phyloP scores from a whole-genome alignment of 2,329 filamentous ascomycete genomes.

The Trichoderma oligosporum region DNA sequence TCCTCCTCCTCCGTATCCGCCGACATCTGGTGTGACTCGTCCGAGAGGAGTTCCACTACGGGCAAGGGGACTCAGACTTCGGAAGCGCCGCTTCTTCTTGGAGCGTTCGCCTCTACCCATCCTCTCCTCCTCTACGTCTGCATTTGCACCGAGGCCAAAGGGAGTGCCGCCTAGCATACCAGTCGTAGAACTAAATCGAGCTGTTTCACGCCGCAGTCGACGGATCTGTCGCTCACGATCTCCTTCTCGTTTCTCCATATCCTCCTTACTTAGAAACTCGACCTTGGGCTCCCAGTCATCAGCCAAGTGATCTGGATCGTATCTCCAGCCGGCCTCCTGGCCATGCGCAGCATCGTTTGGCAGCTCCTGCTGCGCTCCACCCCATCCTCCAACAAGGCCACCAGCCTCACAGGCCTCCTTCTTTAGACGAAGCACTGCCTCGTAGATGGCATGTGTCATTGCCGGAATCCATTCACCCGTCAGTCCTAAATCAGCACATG shows the following conservation, averaged over 20 bases:
- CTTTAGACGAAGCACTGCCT: constrained; percentile 85
- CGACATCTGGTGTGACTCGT: constrained; percentile 76
- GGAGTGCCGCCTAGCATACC: constrained; percentile 77
- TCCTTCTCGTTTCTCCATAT: constrained; percentile 94
- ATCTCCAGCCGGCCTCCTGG: constrained; percentile 86
- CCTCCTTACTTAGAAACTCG: constrained; percentile 81
- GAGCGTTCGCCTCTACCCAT: constrained; percentile 90
- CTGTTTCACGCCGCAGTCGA: constrained; percentile 82
- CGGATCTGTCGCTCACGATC: constrained; percentile 90
- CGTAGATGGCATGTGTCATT: constrained; percentile 95
- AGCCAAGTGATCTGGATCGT: constrained; percentile 85
- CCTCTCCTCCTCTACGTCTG: constrained; percentile 66
- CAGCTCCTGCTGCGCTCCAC: constrained; percentile 59
- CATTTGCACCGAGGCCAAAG: constrained; percentile 51
- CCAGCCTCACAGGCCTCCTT: constrained; percentile 95
- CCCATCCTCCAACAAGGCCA: constrained; percentile 72
- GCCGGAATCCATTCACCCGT: constrained; percentile 90
- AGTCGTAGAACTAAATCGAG: constrained; percentile 81
- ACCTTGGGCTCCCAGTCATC: constrained; percentile 82
- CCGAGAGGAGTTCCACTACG: constrained; percentile 60
- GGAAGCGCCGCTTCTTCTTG: constrained; percentile 92
- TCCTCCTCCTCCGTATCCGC: constrained; percentile 68
- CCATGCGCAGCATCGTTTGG: constrained; percentile 85
- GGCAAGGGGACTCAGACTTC: constrained; percentile 79
- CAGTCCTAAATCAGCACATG: constrained; percentile 86